Conservation (phyloP, 805 yeast genomes). For the Clavispora fructus region DNA sequence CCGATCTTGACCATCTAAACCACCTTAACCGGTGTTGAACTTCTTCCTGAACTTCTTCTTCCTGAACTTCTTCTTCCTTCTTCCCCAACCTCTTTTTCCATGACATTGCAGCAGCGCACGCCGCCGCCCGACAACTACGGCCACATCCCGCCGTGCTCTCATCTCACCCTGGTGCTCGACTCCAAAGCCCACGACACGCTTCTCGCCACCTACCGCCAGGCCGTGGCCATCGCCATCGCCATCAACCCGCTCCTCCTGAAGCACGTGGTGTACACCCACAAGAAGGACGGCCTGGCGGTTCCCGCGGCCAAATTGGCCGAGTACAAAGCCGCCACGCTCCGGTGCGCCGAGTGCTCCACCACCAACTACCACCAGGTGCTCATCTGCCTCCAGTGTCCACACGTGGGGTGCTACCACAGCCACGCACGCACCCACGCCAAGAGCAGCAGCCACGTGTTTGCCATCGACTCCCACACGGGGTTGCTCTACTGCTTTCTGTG, state of each 20-base stretch:
- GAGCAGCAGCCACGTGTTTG: constrained; percentile 31
- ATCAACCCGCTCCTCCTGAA: constrained; percentile 17
- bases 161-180: constrained; percentile 42
- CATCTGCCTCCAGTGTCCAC: constrained; percentile 71
- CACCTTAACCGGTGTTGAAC: too few species aligned
- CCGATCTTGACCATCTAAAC: too few species aligned
- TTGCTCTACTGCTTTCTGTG: constrained; percentile 77
- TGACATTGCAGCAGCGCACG: constrained; percentile 6
- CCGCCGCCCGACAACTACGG: constrained; percentile 22
- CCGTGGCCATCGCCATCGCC: constrained; percentile 41
- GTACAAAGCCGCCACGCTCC: constrained; percentile 40
- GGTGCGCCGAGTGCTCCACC: constrained; percentile 47
- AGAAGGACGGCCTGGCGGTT: constrained; percentile 34
- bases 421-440: constrained; percentile 32
- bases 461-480: constrained; percentile 63
- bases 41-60: too few species aligned
- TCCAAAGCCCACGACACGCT: constrained; percentile 48
- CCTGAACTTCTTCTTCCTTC: too few species aligned
- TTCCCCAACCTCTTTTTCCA: too few species aligned
- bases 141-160: constrained; percentile 44
- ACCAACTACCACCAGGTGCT: constrained; percentile 43
- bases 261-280: constrained; percentile 21
- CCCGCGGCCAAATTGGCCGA: constrained; percentile 34
- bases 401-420: constrained; percentile 58
- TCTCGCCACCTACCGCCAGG: constrained; percentile 46